Evolutionary conservation across 768 basidiomycete genomes (phyloP), one percentile per base, ranked within the genome.

Genomic region (Rhodotorula taiwanensis): DNA sequence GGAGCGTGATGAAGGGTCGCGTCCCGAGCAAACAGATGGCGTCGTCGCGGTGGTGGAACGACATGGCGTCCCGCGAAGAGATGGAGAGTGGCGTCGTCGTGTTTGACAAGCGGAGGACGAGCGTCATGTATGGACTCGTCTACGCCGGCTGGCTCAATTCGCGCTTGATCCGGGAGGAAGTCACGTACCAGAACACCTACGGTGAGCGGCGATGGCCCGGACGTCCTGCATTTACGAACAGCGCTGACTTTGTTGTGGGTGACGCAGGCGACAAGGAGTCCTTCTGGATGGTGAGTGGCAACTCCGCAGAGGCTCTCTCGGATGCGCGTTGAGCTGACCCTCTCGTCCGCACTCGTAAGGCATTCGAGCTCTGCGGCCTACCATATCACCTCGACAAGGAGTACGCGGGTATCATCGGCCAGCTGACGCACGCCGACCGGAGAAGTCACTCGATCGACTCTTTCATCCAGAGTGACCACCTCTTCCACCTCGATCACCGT

Each of bases 71-170:
- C 11, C 56, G 68, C 30, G 68, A 70, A 47, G 68, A 70, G 60
- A 66, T 66, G 68, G 68, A 70, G 61, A 56, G 53, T 23, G 68
- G 68, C 16, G 68, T 70, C 23, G 55, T 70, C 54, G 64, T 63
- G 18, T 52, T 70, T 25, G 61, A 70, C 55, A 70, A 70, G 64
- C 41, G 55, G 13, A 21, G 64, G 44, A 41, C 47, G 8, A 8
- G 28, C 55, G 64, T 66, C 10, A 36, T 47, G 7, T 36, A 63
- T 23, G 68, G 68, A 5, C 33, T 70, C 16, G 44, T 66, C 15
- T 65, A 56, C 39, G 33, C 42, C n/a, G 68, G 47, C 7, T 62
- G 64, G 34, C 59, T 69, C 25, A 69, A 69, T 33, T 65, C 64
- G 39, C 31, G 39, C 42, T 55, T 44, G 3, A 60, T 69, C 15